Conservation (phyloP, 2,329 filamentous ascomycete genomes). For the Arthrobotrys sinensis region DNA sequence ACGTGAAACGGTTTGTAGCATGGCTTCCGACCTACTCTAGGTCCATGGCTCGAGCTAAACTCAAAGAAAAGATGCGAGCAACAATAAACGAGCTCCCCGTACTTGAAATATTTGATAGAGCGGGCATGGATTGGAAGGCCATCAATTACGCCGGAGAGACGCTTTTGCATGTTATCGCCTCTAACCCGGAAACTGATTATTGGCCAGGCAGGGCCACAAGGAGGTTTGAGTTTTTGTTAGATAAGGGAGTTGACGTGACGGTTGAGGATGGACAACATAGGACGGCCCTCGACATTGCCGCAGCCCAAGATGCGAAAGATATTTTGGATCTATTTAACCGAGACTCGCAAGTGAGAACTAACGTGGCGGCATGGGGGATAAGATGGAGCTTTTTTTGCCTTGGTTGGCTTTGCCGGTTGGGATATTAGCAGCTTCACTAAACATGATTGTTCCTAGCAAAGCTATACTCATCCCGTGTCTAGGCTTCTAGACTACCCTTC, state of each 20-base stretch:
- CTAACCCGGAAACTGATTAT: too few species aligned
- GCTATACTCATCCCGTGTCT: too few species aligned
- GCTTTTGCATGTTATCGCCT: too few species aligned
- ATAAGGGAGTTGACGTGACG: constrained; percentile 30
- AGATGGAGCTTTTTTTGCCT: too few species aligned
- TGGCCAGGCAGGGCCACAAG: too few species aligned
- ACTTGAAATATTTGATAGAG: constrained; percentile 26
- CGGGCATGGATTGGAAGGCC: constrained; percentile 31
- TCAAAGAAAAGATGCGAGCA: background rate
- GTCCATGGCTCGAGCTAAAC: too few species aligned
- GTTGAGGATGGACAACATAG: constrained; percentile 25
- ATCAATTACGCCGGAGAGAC: constrained; percentile 18
- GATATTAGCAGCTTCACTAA: too few species aligned
- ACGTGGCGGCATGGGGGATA: too few species aligned
- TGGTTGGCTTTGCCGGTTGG: too few species aligned
- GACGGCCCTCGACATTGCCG: constrained; percentile 30
- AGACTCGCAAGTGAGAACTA: background rate
- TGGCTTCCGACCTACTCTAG: too few species aligned
- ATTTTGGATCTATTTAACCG: constrained; percentile 29
- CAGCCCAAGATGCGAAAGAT: constrained; percentile 4
- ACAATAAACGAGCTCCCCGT: constrained; percentile 13
- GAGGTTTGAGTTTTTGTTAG: constrained; percentile 32
- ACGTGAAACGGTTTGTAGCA: background rate
- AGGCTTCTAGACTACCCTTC: too few species aligned
- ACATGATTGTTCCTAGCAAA: too few species aligned